Conservation (phyloP, 2,329 filamentous ascomycete species). For the Diplocarpon rosae region DNA sequence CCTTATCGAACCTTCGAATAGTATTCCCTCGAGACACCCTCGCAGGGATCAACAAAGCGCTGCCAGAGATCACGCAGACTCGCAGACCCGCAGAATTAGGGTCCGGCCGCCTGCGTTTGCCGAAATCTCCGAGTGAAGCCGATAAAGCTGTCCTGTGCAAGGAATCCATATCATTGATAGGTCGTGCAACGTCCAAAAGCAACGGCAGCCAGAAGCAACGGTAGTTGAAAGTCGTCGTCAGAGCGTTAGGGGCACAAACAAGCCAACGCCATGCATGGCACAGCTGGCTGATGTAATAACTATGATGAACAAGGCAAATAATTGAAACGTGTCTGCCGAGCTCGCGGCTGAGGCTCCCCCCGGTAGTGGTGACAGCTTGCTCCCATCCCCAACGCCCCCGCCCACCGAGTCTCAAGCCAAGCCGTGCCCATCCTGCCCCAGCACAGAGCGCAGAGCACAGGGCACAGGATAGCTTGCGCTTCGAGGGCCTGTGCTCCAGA, state of each 20-base stretch:
- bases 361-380: background rate
- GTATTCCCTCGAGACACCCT: no score
- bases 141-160: background rate
- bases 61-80: slow-evolving; percentile 8
- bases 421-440: background rate
- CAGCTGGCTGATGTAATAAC: slow-evolving; percentile 3
- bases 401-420: background rate
- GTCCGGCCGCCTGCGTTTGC: slow-evolving; percentile 9
- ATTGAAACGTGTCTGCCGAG: background rate
- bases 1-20: background rate
- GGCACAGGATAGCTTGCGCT: background rate
- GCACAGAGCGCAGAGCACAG: background rate
- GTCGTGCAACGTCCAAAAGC: slow-evolving; percentile 3
- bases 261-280: slow-evolving; percentile 4
- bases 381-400: background rate
- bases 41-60: background rate
- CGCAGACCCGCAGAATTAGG: background rate
- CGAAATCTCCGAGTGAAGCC: slow-evolving; percentile 7
- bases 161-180: background rate
- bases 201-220: slow-evolving; percentile 1
- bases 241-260: slow-evolving; percentile 5
- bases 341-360: background rate
- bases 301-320: background rate
- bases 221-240: slow-evolving; percentile 13
- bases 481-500: background rate